phyloP scores from a whole-genome alignment of 805 yeast genomes.

The Ogataea salicorniae region DNA sequence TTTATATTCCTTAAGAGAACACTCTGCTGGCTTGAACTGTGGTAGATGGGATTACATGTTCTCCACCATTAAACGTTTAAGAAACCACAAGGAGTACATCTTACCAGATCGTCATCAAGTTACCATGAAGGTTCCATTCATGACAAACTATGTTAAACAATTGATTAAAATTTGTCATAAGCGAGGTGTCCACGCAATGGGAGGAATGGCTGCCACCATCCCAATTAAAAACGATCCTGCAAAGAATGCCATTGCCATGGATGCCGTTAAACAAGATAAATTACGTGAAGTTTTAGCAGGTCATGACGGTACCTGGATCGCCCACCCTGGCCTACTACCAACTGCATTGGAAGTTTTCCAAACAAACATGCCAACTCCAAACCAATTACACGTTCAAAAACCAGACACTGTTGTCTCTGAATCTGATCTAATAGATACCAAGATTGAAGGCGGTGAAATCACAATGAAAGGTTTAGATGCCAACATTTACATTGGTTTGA shows the following conservation, averaged over 20 bases:
- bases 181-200: slow-evolving; percentile 81
- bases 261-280: slow-evolving; percentile 69
- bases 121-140: slow-evolving; percentile 76
- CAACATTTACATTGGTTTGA: slow-evolving; percentile 69
- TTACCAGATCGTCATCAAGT: slow-evolving; percentile 78
- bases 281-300: slow-evolving; percentile 73
- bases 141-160: slow-evolving; percentile 71
- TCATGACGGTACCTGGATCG: slow-evolving; percentile 88
- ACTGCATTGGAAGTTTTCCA: slow-evolving; percentile 69
- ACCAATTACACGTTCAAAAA: slow-evolving; percentile 57
- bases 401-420: slow-evolving; percentile 39
- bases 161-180: slow-evolving; percentile 70
- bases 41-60: slow-evolving; percentile 90
- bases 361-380: slow-evolving; percentile 77
- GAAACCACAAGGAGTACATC: slow-evolving; percentile 61
- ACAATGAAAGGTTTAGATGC: slow-evolving; percentile 68
- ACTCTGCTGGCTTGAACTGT: slow-evolving; percentile 77
- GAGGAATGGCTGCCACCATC: slow-evolving; percentile 88
- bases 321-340: slow-evolving; percentile 77
- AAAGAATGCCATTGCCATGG: slow-evolving; percentile 63
- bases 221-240: slow-evolving; percentile 69
- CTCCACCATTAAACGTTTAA: slow-evolving; percentile 69
- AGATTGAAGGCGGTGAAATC: slow-evolving; percentile 55
- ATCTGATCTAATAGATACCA: slow-evolving; percentile 57
- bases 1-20: slow-evolving; percentile 68